Percentiles rank a stretch among this genome's conserved stretches.
phyloP scores from a whole-genome alignment of 108 stramenopile genomes.

The Cyclotella distinguenda region DNA sequence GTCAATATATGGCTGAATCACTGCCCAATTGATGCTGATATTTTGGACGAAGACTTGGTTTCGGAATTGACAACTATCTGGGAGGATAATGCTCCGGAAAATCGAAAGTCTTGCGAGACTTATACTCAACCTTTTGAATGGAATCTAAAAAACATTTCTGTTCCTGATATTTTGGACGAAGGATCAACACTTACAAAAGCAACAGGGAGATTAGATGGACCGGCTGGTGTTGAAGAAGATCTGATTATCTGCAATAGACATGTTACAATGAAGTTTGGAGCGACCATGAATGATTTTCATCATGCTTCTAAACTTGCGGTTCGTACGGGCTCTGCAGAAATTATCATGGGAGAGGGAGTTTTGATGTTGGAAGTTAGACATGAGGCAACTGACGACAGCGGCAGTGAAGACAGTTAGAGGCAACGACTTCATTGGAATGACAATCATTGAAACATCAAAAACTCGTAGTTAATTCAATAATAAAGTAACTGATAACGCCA shows the following conservation, averaged over 20 bases:
- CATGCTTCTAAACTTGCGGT: conserved; percentile 36
- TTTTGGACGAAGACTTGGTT: conserved; percentile 68
- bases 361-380: conserved; percentile 57
- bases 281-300: conserved; percentile 66
- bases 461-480: too few relatives aligned
- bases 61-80: conserved; percentile 59
- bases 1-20: conserved; percentile 94
- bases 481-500: too few relatives aligned
- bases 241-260: conserved; percentile 67
- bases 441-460: too few relatives aligned
- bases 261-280: conserved; percentile 59
- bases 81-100: conserved; percentile 20
- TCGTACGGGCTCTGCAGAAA: conserved; percentile 30
- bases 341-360: conserved; percentile 47
- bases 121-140: conserved; percentile 50
- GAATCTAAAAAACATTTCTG: conserved; percentile 31
- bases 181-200: conserved; percentile 11
- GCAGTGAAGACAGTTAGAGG: conserved; percentile 27
- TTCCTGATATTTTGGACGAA: conserved; percentile 42
- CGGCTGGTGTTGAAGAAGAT: conserved; percentile 79
- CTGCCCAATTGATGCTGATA: conserved; percentile 69
- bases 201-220: conserved; percentile 33
- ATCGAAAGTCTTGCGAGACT: conserved; percentile 34
- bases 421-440: neutral
- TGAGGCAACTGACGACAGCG: conserved; percentile 43